phyloP scores from a whole-genome alignment of 306 rosid species.

The Trichosanthes truncata region DNA sequence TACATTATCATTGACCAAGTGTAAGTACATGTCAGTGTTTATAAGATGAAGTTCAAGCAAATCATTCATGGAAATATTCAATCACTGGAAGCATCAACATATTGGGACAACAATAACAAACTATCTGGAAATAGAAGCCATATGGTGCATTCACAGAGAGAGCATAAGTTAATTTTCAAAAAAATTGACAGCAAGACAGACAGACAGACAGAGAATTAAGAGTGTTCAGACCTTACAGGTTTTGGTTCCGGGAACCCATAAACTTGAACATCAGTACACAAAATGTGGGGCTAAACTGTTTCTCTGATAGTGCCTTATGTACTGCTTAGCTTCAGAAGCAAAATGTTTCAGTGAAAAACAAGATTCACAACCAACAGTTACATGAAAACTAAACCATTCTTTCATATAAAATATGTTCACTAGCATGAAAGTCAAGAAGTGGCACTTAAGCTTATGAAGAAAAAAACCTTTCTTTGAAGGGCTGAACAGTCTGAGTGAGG shows the following conservation, averaged over 20 bases:
- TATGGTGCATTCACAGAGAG: not conserved
- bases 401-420: too few species aligned
- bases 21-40: not conserved
- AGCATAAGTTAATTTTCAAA: not conserved
- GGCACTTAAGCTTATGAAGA: too few species aligned
- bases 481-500: too few species aligned
- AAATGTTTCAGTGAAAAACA: too few species aligned
- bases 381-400: too few species aligned
- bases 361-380: too few species aligned
- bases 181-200: not conserved
- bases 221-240: constrained; percentile 33
- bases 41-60: not conserved
- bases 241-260: not conserved
- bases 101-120: not conserved
- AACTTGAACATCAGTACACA: not conserved
- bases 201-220: not conserved
- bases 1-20: not conserved
- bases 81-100: not conserved
- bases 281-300: not conserved
- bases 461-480: too few species aligned
- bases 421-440: too few species aligned
- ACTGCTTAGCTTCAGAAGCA: too few species aligned
- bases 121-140: not conserved
- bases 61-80: not conserved
- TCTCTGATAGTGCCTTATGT: too few species aligned